Evolutionary conservation across 2,329 filamentous ascomycete species (phyloP).

Genomic region (Fusarium decemcellulare): DNA sequence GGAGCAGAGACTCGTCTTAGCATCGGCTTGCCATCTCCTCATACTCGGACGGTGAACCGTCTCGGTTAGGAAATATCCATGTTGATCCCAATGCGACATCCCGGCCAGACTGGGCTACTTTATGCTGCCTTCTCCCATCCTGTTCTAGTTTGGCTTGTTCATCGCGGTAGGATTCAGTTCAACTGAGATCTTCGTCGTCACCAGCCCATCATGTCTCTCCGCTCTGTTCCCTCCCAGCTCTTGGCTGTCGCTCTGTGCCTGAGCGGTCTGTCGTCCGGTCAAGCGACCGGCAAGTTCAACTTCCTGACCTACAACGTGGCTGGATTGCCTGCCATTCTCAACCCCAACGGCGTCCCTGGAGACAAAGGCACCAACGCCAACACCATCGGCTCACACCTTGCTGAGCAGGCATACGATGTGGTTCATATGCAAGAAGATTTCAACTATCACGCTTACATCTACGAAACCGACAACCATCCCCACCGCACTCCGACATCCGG

Average conservation of each 20-base stretch:
- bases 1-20: not conserved
- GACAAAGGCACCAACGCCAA: slow-evolving; percentile 72
- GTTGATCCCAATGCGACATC: slow-evolving; percentile 4
- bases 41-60: not conserved
- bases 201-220: slow-evolving; percentile 11
- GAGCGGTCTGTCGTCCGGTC: slow-evolving; percentile 2
- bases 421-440: slow-evolving; percentile 80
- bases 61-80: not conserved
- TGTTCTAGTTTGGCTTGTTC: not conserved
- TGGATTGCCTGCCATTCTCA: slow-evolving; percentile 69
- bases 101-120: not conserved
- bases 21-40: not conserved
- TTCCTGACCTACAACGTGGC: slow-evolving; percentile 72
- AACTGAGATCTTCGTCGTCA: not conserved
- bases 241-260: slow-evolving; percentile 23
- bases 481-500: slow-evolving; percentile 75
- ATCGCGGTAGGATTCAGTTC: not conserved
- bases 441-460: slow-evolving; percentile 76
- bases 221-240: slow-evolving; percentile 4
- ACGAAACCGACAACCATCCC: slow-evolving; percentile 71
- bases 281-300: slow-evolving; percentile 59
- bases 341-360: slow-evolving; percentile 72
- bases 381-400: slow-evolving; percentile 69
- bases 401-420: slow-evolving; percentile 70
- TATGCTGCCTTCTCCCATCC: not conserved